These are phyloP conservation scores for Phytophthora citrophthora DNA, from an alignment of 352 stramenopile species.

Conservation along the genomic window DNA sequence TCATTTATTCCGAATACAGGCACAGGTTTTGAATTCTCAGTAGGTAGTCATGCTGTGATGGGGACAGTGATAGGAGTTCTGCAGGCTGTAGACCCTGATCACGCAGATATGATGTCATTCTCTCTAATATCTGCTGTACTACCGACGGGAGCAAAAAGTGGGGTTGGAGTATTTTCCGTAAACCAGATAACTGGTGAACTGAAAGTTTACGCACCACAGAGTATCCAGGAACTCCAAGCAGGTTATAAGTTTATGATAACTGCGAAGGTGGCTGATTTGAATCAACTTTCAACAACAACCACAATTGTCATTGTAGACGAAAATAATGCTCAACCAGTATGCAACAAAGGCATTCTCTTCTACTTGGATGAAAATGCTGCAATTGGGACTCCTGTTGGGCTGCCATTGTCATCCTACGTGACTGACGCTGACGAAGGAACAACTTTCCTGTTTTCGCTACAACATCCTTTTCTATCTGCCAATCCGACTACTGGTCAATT, in stretches of 20 bases:
- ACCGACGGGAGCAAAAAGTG: not conserved
- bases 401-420: constrained; percentile 14
- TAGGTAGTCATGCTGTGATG: constrained; percentile 20
- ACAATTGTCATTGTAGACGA: constrained; percentile 22
- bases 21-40: not conserved
- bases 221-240: constrained; percentile 14
- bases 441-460: constrained; percentile 27
- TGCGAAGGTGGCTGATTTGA: constrained; percentile 17
- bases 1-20: constrained; percentile 6
- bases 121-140: constrained; percentile 5
- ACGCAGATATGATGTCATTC: constrained; percentile 23
- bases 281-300: not conserved
- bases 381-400: constrained; percentile 22
- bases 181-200: constrained; percentile 27
- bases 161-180: constrained; percentile 23
- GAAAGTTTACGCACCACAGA: constrained; percentile 6
- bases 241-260: constrained; percentile 18
- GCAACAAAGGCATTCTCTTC: constrained; percentile 4
- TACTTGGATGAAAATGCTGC: constrained; percentile 28
- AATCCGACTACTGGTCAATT: constrained; percentile 33
- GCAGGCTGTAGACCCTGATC: constrained; percentile 31
- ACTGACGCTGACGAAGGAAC: constrained; percentile 34
- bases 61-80: constrained; percentile 22
- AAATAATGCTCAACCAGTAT: constrained; percentile 24
- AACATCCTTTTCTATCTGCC: constrained; percentile 35